Base-by-base conservation (phyloP, 495 filamentous ascomycete genomes). In the Podospora anserina region DNA sequence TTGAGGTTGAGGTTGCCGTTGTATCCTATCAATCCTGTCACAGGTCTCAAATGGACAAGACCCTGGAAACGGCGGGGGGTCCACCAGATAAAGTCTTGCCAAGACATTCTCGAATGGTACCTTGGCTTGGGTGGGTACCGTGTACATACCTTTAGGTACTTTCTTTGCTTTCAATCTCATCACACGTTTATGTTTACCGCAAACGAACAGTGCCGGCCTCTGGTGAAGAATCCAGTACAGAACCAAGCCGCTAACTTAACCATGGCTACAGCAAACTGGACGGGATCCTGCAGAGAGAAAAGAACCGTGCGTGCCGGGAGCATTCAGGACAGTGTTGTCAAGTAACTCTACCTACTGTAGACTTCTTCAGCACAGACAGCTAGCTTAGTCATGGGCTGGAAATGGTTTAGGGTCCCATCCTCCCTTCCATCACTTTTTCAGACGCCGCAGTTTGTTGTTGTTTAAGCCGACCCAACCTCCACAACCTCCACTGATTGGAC, bases 401-500 rank as follows among this genome's bases (percentile, higher is more conserved):
- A 20, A n/a, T 5, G 55, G 55, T 18, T 18, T 58, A 58, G 55
- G 55, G 55, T 49, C 39, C 39, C 39, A n/a, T 58, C 55, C 23
- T 23, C 23, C 23, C 23, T 23, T 23, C 23, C 23, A 23, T 23
- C 23, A 23, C 23, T 32, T 58, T 19, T 58, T 58, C 55, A 58
- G n/a, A 58, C 55, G 55, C 61, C 23, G 23, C 23, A 23, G 23
- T 23, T 23, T 23, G 23, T 23, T 34, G 61, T 63, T 34, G 61
- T 39, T 63, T 39, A 32, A 23, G n/a, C 55, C 19, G 55, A 58
- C 55, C 55, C 55, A 58, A 58, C n/a, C n/a, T 26, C 23, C 55
- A 26, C 55, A 58, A 58, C n/a, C n/a, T 26, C 23, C 55, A 26
- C n/a, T 58, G 63, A 66, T 69, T 69, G 68, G 68, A 69, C 63